Evolutionary conservation across 257 asterid species (phyloP).

Genomic region (Cinchona pubescens): DNA sequence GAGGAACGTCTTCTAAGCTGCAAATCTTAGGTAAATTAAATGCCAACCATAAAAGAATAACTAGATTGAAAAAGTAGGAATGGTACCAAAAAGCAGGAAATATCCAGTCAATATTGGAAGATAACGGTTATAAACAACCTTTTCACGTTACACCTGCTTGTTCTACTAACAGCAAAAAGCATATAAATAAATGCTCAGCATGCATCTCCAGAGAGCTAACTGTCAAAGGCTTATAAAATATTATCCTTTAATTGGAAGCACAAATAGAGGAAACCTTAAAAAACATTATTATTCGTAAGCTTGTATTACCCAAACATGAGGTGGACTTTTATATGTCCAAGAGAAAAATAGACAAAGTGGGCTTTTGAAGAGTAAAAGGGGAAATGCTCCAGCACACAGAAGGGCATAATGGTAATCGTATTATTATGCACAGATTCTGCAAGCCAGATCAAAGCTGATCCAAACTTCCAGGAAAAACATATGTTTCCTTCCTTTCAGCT

Average conservation of each 20-base stretch:
- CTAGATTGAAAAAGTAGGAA: background rate
- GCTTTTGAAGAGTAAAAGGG: conserved; percentile 2
- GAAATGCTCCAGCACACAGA: background rate
- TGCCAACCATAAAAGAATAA: background rate
- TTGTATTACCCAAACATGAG: background rate
- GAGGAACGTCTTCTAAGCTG: background rate
- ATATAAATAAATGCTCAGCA: background rate
- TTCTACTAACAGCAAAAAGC: background rate
- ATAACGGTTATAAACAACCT: background rate
- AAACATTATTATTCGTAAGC: background rate
- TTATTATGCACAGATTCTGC: conserved; percentile 17
- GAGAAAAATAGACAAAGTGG: conserved; percentile 2
- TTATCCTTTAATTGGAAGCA: background rate
- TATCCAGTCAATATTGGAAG: background rate
- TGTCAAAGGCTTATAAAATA: background rate
- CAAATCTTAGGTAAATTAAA: background rate
- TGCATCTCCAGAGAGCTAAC: background rate
- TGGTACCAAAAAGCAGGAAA: background rate
- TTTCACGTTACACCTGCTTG: background rate
- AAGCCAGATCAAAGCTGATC: conserved; percentile 23
- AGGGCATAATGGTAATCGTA: conserved; percentile 36
- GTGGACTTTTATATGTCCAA: background rate
- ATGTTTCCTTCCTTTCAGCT: no score
- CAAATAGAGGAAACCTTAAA: background rate
- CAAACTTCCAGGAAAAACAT: conserved; percentile 17